A percentile compares a stretch with the other conserved stretches of the same genome.
phyloP scores from a whole-genome alignment of 371 early-diverging fungal species.

The Fennellomyces sp. region DNA sequence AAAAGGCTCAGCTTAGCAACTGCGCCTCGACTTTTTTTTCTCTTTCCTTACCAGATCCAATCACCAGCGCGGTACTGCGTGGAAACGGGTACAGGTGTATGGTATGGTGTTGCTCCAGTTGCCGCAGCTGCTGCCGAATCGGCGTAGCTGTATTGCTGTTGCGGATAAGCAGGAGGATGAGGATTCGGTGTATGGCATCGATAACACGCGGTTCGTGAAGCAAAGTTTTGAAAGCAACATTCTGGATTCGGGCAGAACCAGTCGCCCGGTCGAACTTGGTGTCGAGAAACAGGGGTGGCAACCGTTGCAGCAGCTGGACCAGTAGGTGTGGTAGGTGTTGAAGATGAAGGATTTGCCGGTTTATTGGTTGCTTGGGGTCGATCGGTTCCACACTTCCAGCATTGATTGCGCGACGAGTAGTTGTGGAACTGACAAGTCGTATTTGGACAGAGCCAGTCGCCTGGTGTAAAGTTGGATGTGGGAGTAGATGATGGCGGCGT shows the following conservation, averaged over 20 bases:
- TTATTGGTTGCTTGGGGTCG: constrained; percentile 17
- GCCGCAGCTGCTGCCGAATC: constrained; percentile 81
- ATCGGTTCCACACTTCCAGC: constrained; percentile 38
- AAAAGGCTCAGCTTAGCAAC: not conserved
- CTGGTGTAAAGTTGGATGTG: constrained; percentile 22
- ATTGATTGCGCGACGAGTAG: constrained; percentile 53
- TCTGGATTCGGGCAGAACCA: constrained; percentile 75
- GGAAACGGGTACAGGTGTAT: not conserved
- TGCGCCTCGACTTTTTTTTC: not conserved
- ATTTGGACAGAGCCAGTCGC: constrained; percentile 61
- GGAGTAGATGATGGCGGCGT: not conserved
- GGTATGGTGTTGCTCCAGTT: not conserved
- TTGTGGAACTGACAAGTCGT: constrained; percentile 61
- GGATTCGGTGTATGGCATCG: constrained; percentile 63
- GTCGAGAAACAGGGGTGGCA: not conserved
- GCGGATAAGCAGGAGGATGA: constrained; percentile 22
- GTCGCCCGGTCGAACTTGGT: constrained; percentile 61
- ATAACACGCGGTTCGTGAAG: constrained; percentile 65
- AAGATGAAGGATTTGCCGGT: not conserved
- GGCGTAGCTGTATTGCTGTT: not conserved
- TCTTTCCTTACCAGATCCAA: constrained; percentile 61
- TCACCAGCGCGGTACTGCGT: constrained; percentile 64
- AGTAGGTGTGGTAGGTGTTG: not conserved
- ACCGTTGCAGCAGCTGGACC: not conserved
- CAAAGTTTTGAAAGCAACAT: constrained; percentile 84